Conservation (phyloP, 1,139 yeast species). For the Magnusiomyces magnusii region DNA sequence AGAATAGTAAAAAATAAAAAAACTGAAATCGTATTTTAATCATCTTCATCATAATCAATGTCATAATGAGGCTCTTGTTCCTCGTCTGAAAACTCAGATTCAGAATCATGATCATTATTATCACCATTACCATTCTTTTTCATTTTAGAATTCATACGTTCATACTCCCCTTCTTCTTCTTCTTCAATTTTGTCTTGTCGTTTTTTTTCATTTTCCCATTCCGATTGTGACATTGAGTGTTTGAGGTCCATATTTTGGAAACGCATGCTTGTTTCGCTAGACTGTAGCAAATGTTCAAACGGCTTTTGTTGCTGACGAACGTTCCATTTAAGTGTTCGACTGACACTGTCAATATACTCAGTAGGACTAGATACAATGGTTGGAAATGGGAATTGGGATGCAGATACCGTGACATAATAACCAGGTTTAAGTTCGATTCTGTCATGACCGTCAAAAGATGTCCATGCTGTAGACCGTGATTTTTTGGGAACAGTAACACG, state of each 20-base stretch:
- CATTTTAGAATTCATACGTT: background rate
- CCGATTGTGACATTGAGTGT: background rate
- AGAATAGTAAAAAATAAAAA: no score
- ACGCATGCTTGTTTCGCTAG: constrained; percentile 1
- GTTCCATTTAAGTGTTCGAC: constrained; percentile 82
- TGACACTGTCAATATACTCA: constrained; percentile 76
- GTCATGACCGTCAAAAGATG: constrained; percentile 79
- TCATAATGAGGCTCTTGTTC: constrained; percentile 13
- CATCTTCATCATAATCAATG: constrained; percentile 14
- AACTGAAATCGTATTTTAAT: no score
- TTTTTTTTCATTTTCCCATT: background rate
- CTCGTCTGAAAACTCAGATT: background rate
- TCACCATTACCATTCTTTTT: constrained; percentile 8
- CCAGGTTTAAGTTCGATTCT: constrained; percentile 65
- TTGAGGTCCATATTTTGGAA: constrained; percentile 3
- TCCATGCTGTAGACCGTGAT: constrained; percentile 76
- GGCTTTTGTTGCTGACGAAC: constrained; percentile 76
- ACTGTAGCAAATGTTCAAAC: constrained; percentile 31
- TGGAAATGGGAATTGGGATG: constrained; percentile 79
- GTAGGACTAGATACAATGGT: constrained; percentile 68
- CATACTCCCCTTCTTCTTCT: constrained; percentile 6
- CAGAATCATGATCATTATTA: background rate
- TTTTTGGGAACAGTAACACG: constrained; percentile 70
- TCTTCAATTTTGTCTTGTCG: constrained; percentile 3
- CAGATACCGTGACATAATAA: constrained; percentile 67